Percentiles rank a stretch among this genome's conserved stretches.
These are phyloP conservation scores for Avena insularis DNA, from an alignment of 176 grass and related monocot genomes.

Conservation along the genomic window DNA sequence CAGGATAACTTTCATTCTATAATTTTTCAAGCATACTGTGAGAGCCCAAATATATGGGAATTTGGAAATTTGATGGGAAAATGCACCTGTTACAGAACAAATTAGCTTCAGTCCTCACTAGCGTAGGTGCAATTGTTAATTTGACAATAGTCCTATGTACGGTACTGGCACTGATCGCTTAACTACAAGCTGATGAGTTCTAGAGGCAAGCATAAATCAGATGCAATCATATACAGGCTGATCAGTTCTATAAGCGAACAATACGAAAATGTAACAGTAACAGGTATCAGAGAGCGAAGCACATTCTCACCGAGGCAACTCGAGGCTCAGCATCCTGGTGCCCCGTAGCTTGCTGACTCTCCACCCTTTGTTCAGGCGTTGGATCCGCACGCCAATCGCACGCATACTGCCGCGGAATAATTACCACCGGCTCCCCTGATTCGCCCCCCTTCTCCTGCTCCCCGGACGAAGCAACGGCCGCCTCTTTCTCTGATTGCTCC, in stretches of 20 bases:
- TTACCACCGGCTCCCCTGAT: neutral
- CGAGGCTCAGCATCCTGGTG: neutral
- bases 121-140: neutral
- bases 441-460: slow-evolving; percentile 6
- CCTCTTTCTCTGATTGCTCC: slow-evolving; percentile 19
- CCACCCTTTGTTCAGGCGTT: neutral
- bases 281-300: neutral
- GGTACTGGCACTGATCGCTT: neutral
- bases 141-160: slow-evolving; percentile 3
- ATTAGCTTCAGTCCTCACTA: neutral
- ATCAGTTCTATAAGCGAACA: neutral
- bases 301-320: slow-evolving; percentile 19
- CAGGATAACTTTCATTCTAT: neutral
- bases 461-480: neutral
- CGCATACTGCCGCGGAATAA: neutral
- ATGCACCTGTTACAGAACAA: neutral
- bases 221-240: neutral
- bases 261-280: neutral
- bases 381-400: slow-evolving; percentile 15
- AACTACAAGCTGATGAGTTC: neutral
- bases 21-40: neutral
- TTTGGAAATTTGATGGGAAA: neutral
- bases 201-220: slow-evolving; percentile 1
- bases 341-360: neutral
- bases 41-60: neutral